Percentiles rank a stretch among this genome's conserved stretches.
Evolutionary conservation across 441 rosid genomes (phyloP).

Genomic region (Viola pubescens): DNA sequence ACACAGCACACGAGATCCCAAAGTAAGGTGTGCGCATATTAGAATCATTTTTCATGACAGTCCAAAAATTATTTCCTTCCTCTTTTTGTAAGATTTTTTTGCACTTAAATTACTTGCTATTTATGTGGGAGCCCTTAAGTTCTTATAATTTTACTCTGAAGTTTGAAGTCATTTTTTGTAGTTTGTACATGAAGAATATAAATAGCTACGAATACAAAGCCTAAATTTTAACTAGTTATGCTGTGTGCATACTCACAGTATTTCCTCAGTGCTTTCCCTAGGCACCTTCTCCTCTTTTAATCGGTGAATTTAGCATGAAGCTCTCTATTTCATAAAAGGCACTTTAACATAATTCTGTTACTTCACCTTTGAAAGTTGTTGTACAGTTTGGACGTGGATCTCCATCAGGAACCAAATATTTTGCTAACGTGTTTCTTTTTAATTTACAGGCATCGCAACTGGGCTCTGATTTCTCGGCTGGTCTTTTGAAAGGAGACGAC

Average conservation of each 20-base stretch:
- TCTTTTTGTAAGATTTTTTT: neutral
- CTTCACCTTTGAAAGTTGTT: neutral
- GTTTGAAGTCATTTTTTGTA: neutral
- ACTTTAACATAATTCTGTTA: neutral
- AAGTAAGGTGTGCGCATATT: conserved; percentile 33
- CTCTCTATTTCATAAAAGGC: neutral
- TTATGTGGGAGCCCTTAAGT: neutral
- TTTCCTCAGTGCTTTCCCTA: neutral
- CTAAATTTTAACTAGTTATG: neutral
- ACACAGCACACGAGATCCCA: conserved; percentile 26
- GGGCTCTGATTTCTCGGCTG: conserved; percentile 31
- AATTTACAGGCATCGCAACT: conserved; percentile 29
- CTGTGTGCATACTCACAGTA: too few relatives aligned
- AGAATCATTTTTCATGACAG: neutral
- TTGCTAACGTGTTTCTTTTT: conserved; percentile 13
- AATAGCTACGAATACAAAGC: neutral
- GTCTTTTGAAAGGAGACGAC: conserved; percentile 33
- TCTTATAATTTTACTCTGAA: neutral
- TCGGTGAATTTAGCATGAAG: too few relatives aligned
- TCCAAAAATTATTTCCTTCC: too few relatives aligned
- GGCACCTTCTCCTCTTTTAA: neutral
- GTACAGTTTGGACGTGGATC: neutral
- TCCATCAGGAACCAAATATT: neutral
- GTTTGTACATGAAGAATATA: too few relatives aligned
- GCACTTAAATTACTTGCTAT: neutral